phyloP scores from a whole-genome alignment of 1,284 basidiomycete genomes.

The Coniophora puteana region DNA sequence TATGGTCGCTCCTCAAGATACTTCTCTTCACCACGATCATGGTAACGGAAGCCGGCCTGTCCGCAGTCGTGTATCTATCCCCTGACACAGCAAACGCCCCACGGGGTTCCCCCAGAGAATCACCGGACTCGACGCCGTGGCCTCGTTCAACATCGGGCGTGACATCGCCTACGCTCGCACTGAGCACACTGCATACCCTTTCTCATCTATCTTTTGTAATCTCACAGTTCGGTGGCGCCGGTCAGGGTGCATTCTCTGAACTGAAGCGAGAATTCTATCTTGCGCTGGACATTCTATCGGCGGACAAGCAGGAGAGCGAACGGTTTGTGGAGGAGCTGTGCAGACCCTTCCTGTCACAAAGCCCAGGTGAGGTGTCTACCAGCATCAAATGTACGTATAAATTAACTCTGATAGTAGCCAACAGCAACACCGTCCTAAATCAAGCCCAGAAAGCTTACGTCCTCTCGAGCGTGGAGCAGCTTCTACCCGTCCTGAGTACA shows the following conservation, averaged over 20 bases:
- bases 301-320: slow-evolving; percentile 37
- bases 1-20: slow-evolving; percentile 68
- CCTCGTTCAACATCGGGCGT: slow-evolving; percentile 9
- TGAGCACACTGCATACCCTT: slow-evolving; percentile 48
- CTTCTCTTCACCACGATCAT: slow-evolving; percentile 66
- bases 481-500: slow-evolving; percentile 53
- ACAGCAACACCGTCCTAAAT: not conserved
- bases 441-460: slow-evolving; percentile 55
- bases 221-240: slow-evolving; percentile 67
- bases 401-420: not conserved
- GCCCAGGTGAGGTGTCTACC: slow-evolving; percentile 25
- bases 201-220: slow-evolving; percentile 68
- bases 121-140: slow-evolving; percentile 6
- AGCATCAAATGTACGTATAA: not conserved
- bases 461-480: slow-evolving; percentile 66
- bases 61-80: slow-evolving; percentile 48
- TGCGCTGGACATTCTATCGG: slow-evolving; percentile 64
- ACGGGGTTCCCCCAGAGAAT: not conserved
- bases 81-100: slow-evolving; percentile 15
- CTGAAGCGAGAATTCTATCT: slow-evolving; percentile 69
- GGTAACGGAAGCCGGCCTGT: slow-evolving; percentile 61
- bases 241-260: slow-evolving; percentile 52
- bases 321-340: slow-evolving; percentile 40
- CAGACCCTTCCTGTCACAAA: too few relatives aligned
- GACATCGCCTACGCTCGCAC: slow-evolving; percentile 44